Evolutionary conservation across 495 filamentous ascomycete genomes (phyloP), one percentile per base, ranked within the genome.

Genomic region (Alectoria sarmentosa): DNA sequence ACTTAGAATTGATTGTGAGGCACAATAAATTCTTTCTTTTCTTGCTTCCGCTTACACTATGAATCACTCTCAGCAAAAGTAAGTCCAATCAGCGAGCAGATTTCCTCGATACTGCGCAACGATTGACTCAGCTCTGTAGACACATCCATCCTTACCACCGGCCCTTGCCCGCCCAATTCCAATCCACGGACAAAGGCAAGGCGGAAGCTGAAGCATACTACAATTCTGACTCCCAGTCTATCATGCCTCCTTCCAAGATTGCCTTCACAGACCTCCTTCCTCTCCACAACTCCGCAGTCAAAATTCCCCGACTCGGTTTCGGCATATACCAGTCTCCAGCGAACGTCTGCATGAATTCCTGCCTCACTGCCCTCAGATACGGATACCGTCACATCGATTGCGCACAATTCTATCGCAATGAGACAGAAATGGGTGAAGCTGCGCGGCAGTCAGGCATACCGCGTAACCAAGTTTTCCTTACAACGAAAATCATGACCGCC

Each of bases 321-420:
- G 88, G 88, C 48, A 86, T 91, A 69, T 91, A 86, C 73, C 81
- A 80, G 58, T 84, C 83, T 15, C 77, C 77, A 14, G 58, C 73
- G 23, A 64, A 76, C 30, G 76, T 80, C 62, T 87, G 83, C 72
- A 76, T 80, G 21, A 68, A 79, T 34, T 86, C 86, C 8, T 82
- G 79, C 66, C 74, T 80, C n/a, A 79, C 77, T 41, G 88, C 88
- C n/a, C 75, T 91, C 38, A 71, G 80, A 8, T 71, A 77, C 9
- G 87, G 88, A 58, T 90, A 90, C 76, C 82, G 86, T 46, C 86
- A 88, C 74, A 87, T 91, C 66, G 88, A 91, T 73, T 86, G 86
- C 0, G 88, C 88, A 1, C 85, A 90, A 71, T 84, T 82, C 73
- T 90, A 90, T 72, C 78, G 71, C 42, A 91, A 90, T 67, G 88